A percentile compares a stretch with the other conserved stretches of the same genome.
Conservation (phyloP, 305 asterid species). For the Fraxinus greggii region DNA sequence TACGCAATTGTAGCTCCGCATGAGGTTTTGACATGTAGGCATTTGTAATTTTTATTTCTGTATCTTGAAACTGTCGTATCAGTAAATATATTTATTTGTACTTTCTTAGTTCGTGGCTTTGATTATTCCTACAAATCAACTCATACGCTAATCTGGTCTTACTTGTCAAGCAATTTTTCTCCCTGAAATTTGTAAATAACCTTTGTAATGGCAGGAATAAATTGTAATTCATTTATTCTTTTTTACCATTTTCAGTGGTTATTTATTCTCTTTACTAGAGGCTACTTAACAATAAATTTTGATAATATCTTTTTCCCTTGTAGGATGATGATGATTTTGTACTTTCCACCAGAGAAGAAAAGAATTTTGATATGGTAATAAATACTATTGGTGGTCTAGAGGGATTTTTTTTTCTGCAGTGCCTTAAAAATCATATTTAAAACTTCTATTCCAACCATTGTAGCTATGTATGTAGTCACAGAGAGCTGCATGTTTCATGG, state of each 20-base stretch:
- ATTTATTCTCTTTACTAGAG: slow-evolving; percentile 20
- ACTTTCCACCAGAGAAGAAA: slow-evolving; percentile 59
- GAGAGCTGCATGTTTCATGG: background rate
- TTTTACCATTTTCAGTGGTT: slow-evolving; percentile 12
- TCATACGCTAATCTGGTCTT: background rate
- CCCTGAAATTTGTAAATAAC: slow-evolving; percentile 7
- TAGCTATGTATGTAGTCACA: slow-evolving; percentile 9
- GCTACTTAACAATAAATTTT: slow-evolving; percentile 11
- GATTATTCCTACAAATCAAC: background rate
- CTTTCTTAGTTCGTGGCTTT: background rate
- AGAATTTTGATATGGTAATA: slow-evolving; percentile 53
- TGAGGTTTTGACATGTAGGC: background rate
- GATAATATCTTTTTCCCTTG: slow-evolving; percentile 12
- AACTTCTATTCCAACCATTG: slow-evolving; percentile 5
- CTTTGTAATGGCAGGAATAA: background rate
- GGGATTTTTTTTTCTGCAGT: background rate
- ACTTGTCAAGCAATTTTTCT: slow-evolving; percentile 10
- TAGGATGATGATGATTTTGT: slow-evolving; percentile 84
- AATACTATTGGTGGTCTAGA: background rate
- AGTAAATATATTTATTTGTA: background rate
- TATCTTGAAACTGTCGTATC: background rate
- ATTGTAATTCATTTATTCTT: background rate
- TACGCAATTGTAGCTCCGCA: background rate
- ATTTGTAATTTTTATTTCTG: background rate
- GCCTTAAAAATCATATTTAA: slow-evolving; percentile 7